Base-by-base conservation (phyloP, 1,284 basidiomycete species). In the Coriolopsis trogii region DNA sequence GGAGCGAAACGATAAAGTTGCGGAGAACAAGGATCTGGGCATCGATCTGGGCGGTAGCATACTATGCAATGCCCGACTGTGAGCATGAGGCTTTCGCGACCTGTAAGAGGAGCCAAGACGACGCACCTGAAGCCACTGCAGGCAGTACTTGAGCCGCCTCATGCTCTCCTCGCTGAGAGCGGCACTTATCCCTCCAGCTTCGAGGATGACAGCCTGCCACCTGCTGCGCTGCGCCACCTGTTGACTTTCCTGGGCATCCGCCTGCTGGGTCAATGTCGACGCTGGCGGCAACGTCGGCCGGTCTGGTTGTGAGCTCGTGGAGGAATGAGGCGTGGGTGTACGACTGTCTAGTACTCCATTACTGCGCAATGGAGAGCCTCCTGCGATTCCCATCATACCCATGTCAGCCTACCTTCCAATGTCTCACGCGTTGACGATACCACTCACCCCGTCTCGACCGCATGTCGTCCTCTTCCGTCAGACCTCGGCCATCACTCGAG, bases 91-190 rank as follows among this genome's bases (percentile, higher is more conserved):
- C 38, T 8, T 9, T 31, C 33, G 38, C 6, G 23, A 49, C 16
- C 26, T 38, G 46, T n/a, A 18, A 10, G 30, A 36, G 38, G 21
- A 16, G 23, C 30, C 18, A 30, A 12, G 39, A n/a, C n/a, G n/a
- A n/a, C 77, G 28, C 41, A 92, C 91, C 74, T 89, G 85, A n/a
- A 96, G 74, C 92, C 92, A 95, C 53, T 92, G 85, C 29, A 95
- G 70, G 70, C 91, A 94, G 66, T 94, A 95, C 67, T 88, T 87
- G 42, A 96, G 71, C 46, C 87, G 79, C 56, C 90, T 80, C 89
- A 95, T 91, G 65, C 87, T 93, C 69, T 95, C 93, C 59, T 94
- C 91, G 67, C 91, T 93, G 47, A 95, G 78, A 3, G 93, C 93
- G 0, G 91, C 91, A 50, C 91, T 84, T 26, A 96, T 78, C 0